A percentile compares a stretch with the other conserved stretches of the same genome.
Evolutionary conservation across 352 stramenopile species (phyloP).

Genomic region (Sclerospora graminicola): DNA sequence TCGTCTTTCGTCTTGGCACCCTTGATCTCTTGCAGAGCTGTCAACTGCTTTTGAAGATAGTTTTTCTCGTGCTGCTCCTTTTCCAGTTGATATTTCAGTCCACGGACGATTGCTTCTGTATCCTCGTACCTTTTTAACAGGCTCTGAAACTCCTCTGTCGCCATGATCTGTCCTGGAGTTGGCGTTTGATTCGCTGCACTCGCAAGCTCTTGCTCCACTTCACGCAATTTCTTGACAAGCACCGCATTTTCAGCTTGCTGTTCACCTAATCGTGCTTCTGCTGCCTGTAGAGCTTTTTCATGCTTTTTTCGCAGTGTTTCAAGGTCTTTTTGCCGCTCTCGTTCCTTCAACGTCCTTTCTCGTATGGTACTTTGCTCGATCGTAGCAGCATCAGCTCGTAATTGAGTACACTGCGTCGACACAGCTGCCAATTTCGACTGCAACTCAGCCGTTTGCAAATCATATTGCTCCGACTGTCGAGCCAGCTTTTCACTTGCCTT

Average conservation of each 20-base stretch:
- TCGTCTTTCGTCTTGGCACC: conserved; percentile 8
- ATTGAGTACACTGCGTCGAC: conserved; percentile 23
- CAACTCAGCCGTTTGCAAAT: conserved; percentile 35
- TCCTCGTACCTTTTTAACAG: conserved; percentile 51
- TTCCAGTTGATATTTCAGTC: conserved; percentile 58
- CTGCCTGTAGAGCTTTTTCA: conserved; percentile 15
- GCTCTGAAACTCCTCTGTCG: conserved; percentile 44
- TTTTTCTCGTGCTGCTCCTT: conserved; percentile 76
- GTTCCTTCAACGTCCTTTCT: conserved; percentile 27
- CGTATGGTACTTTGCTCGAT: conserved; percentile 15
- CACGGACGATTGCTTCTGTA: conserved; percentile 52
- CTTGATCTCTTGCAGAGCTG: conserved; percentile 24
- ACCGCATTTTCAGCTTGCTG: conserved; percentile 17
- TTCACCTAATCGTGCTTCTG: conserved; percentile 6
- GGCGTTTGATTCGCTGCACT: conserved; percentile 9
- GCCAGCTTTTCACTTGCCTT: conserved; percentile 70
- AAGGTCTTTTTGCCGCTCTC: conserved; percentile 29
- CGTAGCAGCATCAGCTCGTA: conserved; percentile 17
- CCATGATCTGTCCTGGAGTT: conserved; percentile 19
- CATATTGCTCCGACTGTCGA: conserved; percentile 50
- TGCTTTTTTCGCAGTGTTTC: conserved; percentile 22
- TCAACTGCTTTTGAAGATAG: conserved; percentile 53
- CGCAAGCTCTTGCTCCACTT: conserved; percentile 31
- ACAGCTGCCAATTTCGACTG: conserved; percentile 29
- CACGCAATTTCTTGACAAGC: conserved; percentile 26